Evolutionary conservation across 2,329 filamentous ascomycete species (phyloP).

Genomic region (Chaetomium sp.): DNA sequence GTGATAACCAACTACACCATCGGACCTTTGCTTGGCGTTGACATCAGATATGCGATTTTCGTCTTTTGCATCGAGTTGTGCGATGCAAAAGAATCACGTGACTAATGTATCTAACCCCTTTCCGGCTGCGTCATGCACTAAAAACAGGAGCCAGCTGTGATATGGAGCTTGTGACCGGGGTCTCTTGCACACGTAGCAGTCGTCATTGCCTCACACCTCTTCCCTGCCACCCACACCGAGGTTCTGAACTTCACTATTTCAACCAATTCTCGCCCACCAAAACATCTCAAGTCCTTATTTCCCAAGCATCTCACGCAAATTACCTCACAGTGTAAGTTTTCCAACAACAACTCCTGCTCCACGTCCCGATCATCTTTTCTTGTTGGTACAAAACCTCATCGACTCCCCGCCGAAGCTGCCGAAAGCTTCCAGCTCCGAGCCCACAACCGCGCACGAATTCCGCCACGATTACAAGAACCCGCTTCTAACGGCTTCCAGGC

Average conservation of each 20-base stretch:
- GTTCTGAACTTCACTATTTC: conserved; percentile 15
- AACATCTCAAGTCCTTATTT: background rate
- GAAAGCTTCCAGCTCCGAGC: conserved; percentile 16
- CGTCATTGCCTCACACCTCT: conserved; percentile 33
- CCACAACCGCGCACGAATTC: background rate
- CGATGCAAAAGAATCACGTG: conserved; percentile 19
- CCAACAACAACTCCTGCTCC: background rate
- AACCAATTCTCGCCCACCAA: conserved; percentile 21
- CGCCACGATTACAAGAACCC: conserved; percentile 17
- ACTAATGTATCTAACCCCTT: conserved; percentile 14
- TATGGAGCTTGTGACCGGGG: conserved; percentile 32
- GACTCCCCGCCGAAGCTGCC: conserved; percentile 23
- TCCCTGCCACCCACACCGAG: conserved; percentile 20
- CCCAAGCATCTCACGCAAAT: background rate
- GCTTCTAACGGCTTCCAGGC: conserved; percentile 28
- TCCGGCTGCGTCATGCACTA: conserved; percentile 21
- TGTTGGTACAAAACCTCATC: background rate
- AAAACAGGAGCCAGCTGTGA: conserved; percentile 25
- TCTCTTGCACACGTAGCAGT: conserved; percentile 37
- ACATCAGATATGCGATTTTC: background rate
- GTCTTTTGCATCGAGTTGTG: background rate
- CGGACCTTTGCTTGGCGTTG: conserved; percentile 26
- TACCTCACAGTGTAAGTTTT: conserved; percentile 1
- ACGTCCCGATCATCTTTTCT: background rate
- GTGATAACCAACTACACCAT: conserved; percentile 51